These are phyloP conservation scores for Triglochin maritima DNA, from an alignment of 106 monocot species.

Conservation along the genomic window DNA sequence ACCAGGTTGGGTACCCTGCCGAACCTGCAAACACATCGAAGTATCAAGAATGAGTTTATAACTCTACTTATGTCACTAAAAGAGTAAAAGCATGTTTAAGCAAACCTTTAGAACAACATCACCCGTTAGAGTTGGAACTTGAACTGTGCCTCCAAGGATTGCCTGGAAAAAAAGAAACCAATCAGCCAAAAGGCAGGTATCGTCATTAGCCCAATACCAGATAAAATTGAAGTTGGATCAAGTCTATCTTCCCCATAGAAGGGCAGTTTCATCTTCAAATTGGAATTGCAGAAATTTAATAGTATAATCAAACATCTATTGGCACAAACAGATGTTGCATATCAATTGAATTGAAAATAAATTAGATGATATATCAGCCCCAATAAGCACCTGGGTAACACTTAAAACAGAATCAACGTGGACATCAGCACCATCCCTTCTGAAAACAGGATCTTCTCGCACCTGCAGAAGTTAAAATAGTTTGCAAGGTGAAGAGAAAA, in stretches of 20 bases:
- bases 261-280: too few species aligned
- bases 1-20: conserved; percentile 89
- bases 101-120: conserved; percentile 89
- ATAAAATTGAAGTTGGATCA: too few species aligned
- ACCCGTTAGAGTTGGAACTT: conserved; percentile 97
- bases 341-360: too few species aligned
- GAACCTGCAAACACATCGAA: conserved; percentile 39
- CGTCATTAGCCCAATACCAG: too few species aligned
- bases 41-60: not conserved
- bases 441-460: conserved; percentile 77
- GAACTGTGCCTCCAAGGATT: conserved; percentile 81
- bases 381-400: conserved; percentile 64
- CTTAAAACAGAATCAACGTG: conserved; percentile 83
- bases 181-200: not conserved
- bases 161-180: conserved; percentile 36
- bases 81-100: not conserved
- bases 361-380: too few species aligned
- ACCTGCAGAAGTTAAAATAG: conserved; percentile 34
- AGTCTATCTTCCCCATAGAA: too few species aligned
- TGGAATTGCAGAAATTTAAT: too few species aligned
- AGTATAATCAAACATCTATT: too few species aligned
- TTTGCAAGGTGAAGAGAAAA: too few species aligned
- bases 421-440: conserved; percentile 83
- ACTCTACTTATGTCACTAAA: not conserved
- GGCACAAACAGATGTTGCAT: too few species aligned